Evolutionary conservation across 139 green algal genomes (phyloP).

Genomic region (Nannochloris sp.): DNA sequence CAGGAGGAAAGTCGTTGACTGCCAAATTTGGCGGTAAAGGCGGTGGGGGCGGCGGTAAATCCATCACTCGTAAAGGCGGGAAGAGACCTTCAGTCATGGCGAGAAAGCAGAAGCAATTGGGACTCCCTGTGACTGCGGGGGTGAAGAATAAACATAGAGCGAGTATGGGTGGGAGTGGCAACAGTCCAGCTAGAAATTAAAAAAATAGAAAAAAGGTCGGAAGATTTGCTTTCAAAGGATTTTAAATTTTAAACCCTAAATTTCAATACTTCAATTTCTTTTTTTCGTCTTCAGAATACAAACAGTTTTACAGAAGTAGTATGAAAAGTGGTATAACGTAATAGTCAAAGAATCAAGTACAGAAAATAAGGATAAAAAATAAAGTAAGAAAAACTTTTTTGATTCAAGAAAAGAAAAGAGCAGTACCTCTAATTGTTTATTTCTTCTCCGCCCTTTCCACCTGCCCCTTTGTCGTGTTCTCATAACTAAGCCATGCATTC

Average conservation of each 20-base stretch:
- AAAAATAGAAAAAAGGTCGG: no score
- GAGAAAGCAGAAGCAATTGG: slow-evolving; percentile 21
- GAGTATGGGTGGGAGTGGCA: no score
- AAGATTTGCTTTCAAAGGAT: no score
- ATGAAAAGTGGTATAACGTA: no score
- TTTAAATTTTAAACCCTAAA: no score
- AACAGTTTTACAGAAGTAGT: no score
- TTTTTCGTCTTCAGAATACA: no score
- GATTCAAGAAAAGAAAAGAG: neutral
- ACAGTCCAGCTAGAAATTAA: no score
- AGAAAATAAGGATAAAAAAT: neutral
- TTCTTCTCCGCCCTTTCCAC: neutral
- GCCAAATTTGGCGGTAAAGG: neutral
- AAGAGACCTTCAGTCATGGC: slow-evolving; percentile 42
- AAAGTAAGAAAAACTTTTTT: neutral
- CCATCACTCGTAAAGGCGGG: neutral
- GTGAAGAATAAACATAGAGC: neutral
- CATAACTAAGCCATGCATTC: slow-evolving; percentile 40
- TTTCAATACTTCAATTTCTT: no score
- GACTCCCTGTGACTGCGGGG: neutral
- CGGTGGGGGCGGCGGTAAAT: neutral
- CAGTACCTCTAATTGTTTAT: neutral
- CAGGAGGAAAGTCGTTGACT: neutral
- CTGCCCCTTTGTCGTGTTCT: slow-evolving; percentile 4
- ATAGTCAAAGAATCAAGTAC: neutral